Evolutionary conservation across 192 early-diverging fungal species (phyloP).

Genomic region (Coemansia sp.): DNA sequence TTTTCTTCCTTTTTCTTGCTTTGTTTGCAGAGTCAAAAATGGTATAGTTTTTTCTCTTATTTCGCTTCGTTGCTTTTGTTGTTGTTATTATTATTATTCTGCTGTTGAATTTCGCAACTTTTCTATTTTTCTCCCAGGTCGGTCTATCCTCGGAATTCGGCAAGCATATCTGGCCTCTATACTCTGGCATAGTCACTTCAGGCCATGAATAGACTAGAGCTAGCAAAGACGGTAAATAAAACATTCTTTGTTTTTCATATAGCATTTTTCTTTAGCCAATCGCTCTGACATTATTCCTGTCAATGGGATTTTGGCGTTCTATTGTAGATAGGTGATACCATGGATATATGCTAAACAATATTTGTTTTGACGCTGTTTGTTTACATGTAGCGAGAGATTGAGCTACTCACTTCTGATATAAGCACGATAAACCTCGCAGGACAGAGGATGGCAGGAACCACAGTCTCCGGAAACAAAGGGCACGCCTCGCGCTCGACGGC

Average conservation of each 20-base stretch:
- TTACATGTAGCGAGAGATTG: constrained; percentile 24
- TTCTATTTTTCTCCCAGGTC: background rate
- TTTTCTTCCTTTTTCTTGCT: constrained; percentile 2
- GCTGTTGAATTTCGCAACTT: background rate
- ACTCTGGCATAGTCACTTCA: background rate
- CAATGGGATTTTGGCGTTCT: background rate
- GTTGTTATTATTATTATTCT: background rate
- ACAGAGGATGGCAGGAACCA: constrained; percentile 5
- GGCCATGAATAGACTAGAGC: constrained; percentile 13
- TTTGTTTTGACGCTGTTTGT: background rate
- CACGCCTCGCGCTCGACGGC: constrained; percentile 3
- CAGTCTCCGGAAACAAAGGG: background rate
- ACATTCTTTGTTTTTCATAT: background rate
- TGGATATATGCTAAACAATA: background rate
- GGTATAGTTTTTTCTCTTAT: background rate
- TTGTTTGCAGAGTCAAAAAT: background rate
- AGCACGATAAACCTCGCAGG: constrained; percentile 32
- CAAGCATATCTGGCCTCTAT: background rate
- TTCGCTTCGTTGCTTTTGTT: background rate
- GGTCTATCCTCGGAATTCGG: too few relatives aligned
- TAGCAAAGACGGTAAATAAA: constrained; percentile 22
- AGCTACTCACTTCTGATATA: constrained; percentile 26
- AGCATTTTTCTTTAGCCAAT: background rate
- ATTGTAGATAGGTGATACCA: too few relatives aligned
- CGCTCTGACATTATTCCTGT: background rate